A percentile compares a stretch with the other conserved stretches of the same genome.
Conservation (phyloP, 2,329 filamentous ascomycete genomes). For the Neonectria coccinea region DNA sequence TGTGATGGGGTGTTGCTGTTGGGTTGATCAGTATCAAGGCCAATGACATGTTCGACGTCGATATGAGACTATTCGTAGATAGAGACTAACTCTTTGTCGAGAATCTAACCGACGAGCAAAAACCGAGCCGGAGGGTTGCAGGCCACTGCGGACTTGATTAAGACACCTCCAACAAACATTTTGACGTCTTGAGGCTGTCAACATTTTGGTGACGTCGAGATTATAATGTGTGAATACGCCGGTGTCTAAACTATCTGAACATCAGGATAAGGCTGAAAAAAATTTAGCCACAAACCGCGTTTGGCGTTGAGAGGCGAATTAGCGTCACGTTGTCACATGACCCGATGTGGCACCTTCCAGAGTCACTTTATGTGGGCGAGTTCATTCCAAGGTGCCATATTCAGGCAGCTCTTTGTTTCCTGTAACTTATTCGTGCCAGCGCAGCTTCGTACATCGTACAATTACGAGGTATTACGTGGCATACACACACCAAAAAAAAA, state of each 20-base stretch:
- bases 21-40: constrained; percentile 10
- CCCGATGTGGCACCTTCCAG: constrained; percentile 18
- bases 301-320: constrained; percentile 22
- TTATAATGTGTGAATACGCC: not conserved
- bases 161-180: constrained; percentile 52
- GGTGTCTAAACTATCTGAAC: constrained; percentile 6
- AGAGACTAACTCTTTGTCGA: constrained; percentile 30
- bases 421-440: not conserved
- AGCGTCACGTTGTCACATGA: constrained; percentile 44
- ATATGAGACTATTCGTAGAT: not conserved
- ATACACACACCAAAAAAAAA: not conserved
- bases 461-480: not conserved
- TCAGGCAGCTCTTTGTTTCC: not conserved
- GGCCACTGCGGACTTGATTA: constrained; percentile 31
- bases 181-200: constrained; percentile 46
- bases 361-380: constrained; percentile 24
- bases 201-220: constrained; percentile 42
- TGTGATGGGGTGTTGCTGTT: constrained; percentile 28
- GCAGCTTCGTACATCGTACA: not conserved
- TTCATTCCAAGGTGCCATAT: not conserved
- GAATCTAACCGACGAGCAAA: constrained; percentile 23
- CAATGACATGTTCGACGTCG: not conserved
- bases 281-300: constrained; percentile 41
- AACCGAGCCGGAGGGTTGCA: constrained; percentile 13
- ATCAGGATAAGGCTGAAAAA: constrained; percentile 35